Conservation (phyloP, 345 rosid genomes). For the Hibiscus tridactylites region DNA sequence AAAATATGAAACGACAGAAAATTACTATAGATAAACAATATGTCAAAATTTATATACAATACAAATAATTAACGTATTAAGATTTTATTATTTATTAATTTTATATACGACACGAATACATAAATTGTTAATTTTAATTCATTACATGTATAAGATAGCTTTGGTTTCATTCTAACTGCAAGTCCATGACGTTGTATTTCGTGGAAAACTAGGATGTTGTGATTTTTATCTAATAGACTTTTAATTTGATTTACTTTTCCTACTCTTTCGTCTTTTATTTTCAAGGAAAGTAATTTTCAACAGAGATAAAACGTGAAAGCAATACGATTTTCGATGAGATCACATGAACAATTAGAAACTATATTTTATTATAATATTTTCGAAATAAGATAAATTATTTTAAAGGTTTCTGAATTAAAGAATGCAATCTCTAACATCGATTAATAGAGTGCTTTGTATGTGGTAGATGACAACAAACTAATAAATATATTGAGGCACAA, state of each 20-base stretch:
- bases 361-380: not conserved
- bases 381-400: not conserved
- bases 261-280: not conserved
- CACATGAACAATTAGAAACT: not conserved
- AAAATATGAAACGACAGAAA: too few species aligned
- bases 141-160: not conserved
- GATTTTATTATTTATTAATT: too few species aligned
- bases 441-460: too few species aligned
- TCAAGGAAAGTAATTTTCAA: not conserved
- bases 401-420: too few species aligned
- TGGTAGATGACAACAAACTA: too few species aligned
- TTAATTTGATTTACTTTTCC: not conserved
- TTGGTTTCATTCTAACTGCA: conserved; percentile 25
- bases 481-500: too few species aligned
- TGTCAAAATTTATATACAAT: too few species aligned
- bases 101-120: too few species aligned
- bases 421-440: too few species aligned
- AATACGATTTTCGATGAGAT: not conserved
- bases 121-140: not conserved
- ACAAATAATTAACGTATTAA: too few species aligned
- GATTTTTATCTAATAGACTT: not conserved
- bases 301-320: not conserved
- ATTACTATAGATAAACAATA: too few species aligned
- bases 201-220: not conserved
- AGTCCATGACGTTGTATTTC: conserved; percentile 10